Percentiles rank a stretch among this genome's conserved stretches.
Conservation (phyloP, 441 rosid genomes). For the Populus hybrid region DNA sequence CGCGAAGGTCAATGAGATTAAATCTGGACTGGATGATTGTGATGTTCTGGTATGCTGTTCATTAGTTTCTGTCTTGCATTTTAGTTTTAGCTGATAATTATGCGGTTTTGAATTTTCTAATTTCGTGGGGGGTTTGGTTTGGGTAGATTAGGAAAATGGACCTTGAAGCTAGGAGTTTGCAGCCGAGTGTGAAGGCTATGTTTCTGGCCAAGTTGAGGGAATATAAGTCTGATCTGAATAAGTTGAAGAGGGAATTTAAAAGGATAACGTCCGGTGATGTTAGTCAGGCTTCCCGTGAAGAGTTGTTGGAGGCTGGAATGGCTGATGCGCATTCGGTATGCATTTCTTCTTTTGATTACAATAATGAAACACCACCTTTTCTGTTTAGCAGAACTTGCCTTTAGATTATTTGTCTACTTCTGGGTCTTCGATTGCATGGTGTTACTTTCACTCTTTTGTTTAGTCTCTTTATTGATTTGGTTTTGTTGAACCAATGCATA, state of each 20-base stretch:
- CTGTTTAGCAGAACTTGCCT: too few relatives aligned
- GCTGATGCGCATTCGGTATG: slow-evolving; percentile 69
- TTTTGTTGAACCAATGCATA: too few relatives aligned
- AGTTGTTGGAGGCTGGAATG: slow-evolving; percentile 81
- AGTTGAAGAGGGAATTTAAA: slow-evolving; percentile 77
- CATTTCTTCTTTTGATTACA: background rate
- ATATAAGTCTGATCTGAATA: slow-evolving; percentile 88
- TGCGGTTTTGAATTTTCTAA: background rate
- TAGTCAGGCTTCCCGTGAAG: slow-evolving; percentile 61
- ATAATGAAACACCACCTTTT: too few relatives aligned
- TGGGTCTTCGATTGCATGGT: background rate
- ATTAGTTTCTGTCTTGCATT: background rate
- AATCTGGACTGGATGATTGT: slow-evolving; percentile 77
- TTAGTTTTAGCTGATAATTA: background rate
- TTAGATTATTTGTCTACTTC: background rate
- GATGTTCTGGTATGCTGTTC: slow-evolving; percentile 58
- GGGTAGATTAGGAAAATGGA: slow-evolving; percentile 89
- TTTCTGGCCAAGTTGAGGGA: slow-evolving; percentile 86
- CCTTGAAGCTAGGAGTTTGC: slow-evolving; percentile 90
- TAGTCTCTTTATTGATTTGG: background rate
- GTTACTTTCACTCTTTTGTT: background rate
- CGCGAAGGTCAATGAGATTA: slow-evolving; percentile 51
- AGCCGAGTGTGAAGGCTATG: slow-evolving; percentile 67
- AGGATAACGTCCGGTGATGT: slow-evolving; percentile 50
- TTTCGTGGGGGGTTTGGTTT: too few relatives aligned